Base-by-base conservation (phyloP, 2,329 filamentous ascomycete species). In the Pezicula neosporulosa region DNA sequence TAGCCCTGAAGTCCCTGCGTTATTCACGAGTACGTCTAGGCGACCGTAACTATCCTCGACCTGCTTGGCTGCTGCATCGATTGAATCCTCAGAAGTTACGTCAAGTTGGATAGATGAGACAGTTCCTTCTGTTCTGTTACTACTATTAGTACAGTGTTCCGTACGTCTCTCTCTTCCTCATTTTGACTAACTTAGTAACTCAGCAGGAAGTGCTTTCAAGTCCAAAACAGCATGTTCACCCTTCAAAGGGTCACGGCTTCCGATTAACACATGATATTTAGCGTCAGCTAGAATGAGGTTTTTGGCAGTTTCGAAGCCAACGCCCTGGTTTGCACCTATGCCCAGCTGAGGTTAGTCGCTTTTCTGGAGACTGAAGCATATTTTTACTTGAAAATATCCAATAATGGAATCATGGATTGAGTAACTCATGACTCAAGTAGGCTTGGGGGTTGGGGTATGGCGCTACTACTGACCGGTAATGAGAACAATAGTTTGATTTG, bases 291-390 rank as follows among this genome's bases (percentile, higher is more conserved):
- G 18, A n/a, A 46, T 28, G 12, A 57, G 50, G 18, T 51, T 53
- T 4, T 62, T 64, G 9, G 66, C 64, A 0, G 70, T 65, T 45
- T 73, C 72, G 1, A 67, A 62, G 1, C 72, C 71, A 2, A 75
- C 61, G 5, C 73, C 73, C 3, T 63, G 64, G 48, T 75, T 76
- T 10, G 70, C 66, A 2, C 73, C 73, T 0, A 70, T 72, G 2
- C 73, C 30, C 16, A 2, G 39, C 24, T 18, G 16, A 24, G 7
- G 12, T 33, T 2, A 33, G 30, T 33, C 10, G 9, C 9, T 1
- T 33, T 33, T 13, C 30, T 10, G 12, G 9, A 13, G 12, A 9
- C 10, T 7, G 30, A 10, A 33, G 2, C 30, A 33, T 24, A 24
- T 6, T 6, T 6, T 6, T 24, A 24, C 24, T 6, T 24, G 5